A percentile compares a stretch with the other conserved stretches of the same genome.
Conservation (phyloP, 495 filamentous ascomycete species). For the Echria macrotheca region DNA sequence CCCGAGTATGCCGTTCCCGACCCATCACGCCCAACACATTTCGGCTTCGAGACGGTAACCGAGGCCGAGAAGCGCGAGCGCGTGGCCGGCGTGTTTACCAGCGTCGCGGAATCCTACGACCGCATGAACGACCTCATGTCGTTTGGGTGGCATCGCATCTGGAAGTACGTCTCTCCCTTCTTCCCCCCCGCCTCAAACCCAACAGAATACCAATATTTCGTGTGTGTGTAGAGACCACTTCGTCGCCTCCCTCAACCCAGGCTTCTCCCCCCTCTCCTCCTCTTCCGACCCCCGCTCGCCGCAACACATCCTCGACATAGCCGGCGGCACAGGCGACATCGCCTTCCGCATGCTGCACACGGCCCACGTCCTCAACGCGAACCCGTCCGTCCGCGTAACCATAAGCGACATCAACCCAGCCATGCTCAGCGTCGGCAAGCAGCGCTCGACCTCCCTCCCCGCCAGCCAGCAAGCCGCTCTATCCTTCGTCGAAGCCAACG, state of each 20-base stretch:
- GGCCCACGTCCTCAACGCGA: constrained; percentile 73
- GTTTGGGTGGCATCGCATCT: constrained; percentile 89
- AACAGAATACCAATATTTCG: constrained; percentile 10
- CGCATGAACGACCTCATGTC: constrained; percentile 99
- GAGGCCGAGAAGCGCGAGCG: constrained; percentile 65
- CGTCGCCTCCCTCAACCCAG: constrained; percentile 85
- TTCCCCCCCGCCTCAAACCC: background rate
- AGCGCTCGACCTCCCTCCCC: constrained; percentile 53
- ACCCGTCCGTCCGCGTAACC: constrained; percentile 71
- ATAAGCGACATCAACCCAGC: constrained; percentile 92
- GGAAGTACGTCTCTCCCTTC: constrained; percentile 55
- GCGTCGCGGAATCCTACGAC: constrained; percentile 86
- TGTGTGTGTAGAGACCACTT: constrained; percentile 66
- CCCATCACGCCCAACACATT: constrained; percentile 73
- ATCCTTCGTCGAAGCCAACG: constrained; percentile 84
- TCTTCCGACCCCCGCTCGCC: constrained; percentile 32
- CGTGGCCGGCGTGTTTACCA: constrained; percentile 88
- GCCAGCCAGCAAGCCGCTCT: constrained; percentile 46
- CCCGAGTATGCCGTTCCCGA: constrained; percentile 34
- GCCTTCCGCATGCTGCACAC: constrained; percentile 95
- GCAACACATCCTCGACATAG: constrained; percentile 86
- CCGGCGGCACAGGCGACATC: constrained; percentile 96
- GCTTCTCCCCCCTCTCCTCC: constrained; percentile 51
- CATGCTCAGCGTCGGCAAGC: constrained; percentile 84
- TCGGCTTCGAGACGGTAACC: constrained; percentile 85